Conservation (phyloP, 352 stramenopile genomes). For the Phytophthora brassicae region DNA sequence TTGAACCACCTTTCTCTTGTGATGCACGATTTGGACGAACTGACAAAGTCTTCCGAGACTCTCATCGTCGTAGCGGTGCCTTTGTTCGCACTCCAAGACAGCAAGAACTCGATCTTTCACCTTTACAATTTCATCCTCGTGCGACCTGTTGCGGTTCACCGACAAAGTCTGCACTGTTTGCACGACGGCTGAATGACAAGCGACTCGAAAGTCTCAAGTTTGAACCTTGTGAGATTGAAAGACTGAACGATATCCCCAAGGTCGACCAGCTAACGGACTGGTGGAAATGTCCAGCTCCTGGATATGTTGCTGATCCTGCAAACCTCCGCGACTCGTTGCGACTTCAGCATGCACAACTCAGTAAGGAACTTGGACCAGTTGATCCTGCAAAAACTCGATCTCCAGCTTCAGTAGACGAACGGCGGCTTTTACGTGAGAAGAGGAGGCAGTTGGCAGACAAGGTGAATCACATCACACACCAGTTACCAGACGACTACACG, state of each 20-base stretch:
- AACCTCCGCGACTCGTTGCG: constrained; percentile 43
- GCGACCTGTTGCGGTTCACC: constrained; percentile 36
- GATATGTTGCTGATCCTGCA: constrained; percentile 60
- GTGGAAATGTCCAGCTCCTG: constrained; percentile 51
- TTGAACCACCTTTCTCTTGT: constrained; percentile 28
- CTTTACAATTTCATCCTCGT: constrained; percentile 39
- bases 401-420: constrained; percentile 40
- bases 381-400: constrained; percentile 53
- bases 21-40: constrained; percentile 41
- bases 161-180: constrained; percentile 43
- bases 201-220: constrained; percentile 51
- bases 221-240: constrained; percentile 53
- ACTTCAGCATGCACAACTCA: constrained; percentile 40
- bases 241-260: constrained; percentile 54
- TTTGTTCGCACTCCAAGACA: constrained; percentile 38
- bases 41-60: constrained; percentile 54
- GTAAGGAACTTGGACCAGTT: constrained; percentile 36
- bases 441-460: constrained; percentile 49
- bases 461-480: constrained; percentile 43
- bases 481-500: constrained; percentile 34
- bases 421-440: constrained; percentile 25
- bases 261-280: constrained; percentile 42
- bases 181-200: constrained; percentile 31
- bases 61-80: constrained; percentile 48
- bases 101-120: constrained; percentile 21